A percentile compares a stretch with the other conserved stretches of the same genome.
Evolutionary conservation across 1,284 basidiomycete species (phyloP).

Genomic region (Kalmanozyma brasiliensis): DNA sequence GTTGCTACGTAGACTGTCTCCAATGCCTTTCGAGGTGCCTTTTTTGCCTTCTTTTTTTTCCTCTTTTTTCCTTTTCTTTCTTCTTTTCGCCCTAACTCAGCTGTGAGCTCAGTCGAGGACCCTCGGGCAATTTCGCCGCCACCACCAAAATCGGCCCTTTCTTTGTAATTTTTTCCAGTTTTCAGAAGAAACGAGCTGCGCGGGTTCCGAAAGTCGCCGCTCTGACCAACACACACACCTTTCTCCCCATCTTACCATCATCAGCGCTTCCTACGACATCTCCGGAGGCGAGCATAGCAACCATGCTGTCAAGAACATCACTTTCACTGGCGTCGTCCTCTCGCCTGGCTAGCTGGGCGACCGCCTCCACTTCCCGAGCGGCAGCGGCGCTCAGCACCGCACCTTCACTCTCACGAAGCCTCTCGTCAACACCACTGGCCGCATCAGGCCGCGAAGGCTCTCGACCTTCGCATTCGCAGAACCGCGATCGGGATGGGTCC

Average conservation of each 20-base stretch:
- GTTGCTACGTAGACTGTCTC: not conserved
- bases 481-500: constrained; percentile 15
- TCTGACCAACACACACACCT: constrained; percentile 2
- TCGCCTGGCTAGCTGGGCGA: constrained; percentile 9
- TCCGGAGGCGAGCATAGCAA: no score
- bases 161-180: not conserved
- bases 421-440: constrained; percentile 8
- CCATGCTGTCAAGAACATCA: constrained; percentile 29
- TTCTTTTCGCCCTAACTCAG: no score
- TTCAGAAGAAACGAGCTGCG: constrained; percentile 11
- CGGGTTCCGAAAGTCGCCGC: constrained; percentile 10
- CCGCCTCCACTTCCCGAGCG: not conserved
- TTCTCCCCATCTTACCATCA: not conserved
- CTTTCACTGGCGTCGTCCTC: constrained; percentile 20
- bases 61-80: not conserved
- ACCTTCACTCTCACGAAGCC: constrained; percentile 3
- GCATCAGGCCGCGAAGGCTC: constrained; percentile 13
- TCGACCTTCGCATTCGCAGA: not conserved
- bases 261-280: no score
- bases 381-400: constrained; percentile 7
- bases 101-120: not conserved
- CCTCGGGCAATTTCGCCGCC: constrained; percentile 8
- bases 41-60: not conserved
- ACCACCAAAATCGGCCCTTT: constrained; percentile 2
- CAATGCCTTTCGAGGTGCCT: not conserved